Base-by-base conservation (phyloP, 1,284 basidiomycete species). In the Ceratobasidium sp. region DNA sequence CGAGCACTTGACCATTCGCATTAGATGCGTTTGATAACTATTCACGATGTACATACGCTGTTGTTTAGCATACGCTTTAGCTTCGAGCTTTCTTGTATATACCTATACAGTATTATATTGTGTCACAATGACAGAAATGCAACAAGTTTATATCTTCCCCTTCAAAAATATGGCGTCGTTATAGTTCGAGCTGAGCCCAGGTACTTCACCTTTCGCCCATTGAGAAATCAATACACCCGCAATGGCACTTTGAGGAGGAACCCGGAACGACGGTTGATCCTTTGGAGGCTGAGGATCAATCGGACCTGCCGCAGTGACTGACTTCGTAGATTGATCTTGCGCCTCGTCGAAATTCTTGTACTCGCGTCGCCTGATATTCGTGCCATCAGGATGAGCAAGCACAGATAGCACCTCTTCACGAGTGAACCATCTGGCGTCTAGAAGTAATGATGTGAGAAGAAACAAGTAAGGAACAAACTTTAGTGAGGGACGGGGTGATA, bases 371-470 rank as follows among this genome's bases (percentile, higher is more conserved):
- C 81, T 79, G 60, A 91, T 82, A 42, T 78, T 80, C 8, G 83
- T 84, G 1, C 88, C 88, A 1, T 80, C 77, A 2, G 79, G 77
- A 72, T 87, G 82, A 23, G 80, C 77, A 41, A 97, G 79, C 7
- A 92, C 85, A 0, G 80, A 78, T 3, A 87, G 78, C 25, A 94
- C 82, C 44, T 94, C 87, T 30, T 84, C 83, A 9, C 91, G 86
- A 7, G 89, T 88, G 78, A 88, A 98, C 88, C 91, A 99, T 68
- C 85, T 84, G 0, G 93, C 95, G 75, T 98, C 94, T 93, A 73
- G 11, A n/a, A 56, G 53, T 29, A 11, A 36, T n/a, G n/a, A 36
- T 36, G 11, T 30, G 56, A 23, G n/a, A 44, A 25, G 27, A 58
- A 25, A 39, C 46, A 39, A 49, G 39, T n/a, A 33, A 56, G 57